A percentile compares a stretch with the other conserved stretches of the same genome.
Conservation (phyloP, 371 early-diverging fungal genomes). For the Mucor plumbeus region DNA sequence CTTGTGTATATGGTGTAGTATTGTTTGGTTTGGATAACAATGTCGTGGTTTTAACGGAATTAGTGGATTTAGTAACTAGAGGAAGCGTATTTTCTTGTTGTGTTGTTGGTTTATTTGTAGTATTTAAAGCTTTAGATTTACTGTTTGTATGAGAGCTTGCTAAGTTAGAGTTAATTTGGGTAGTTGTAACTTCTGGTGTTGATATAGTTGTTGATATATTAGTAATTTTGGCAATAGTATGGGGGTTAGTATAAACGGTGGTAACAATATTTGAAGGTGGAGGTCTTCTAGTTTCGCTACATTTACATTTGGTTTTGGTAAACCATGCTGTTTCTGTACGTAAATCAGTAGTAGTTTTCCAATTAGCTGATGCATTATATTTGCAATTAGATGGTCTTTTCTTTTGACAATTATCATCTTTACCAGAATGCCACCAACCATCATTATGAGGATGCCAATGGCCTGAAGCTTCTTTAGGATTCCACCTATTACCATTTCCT, state of each 20-base stretch:
- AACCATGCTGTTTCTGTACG: not conserved
- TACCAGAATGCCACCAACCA: conserved; percentile 1
- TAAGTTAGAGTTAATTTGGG: no score
- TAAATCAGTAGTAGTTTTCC: not conserved
- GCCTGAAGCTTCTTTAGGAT: not conserved
- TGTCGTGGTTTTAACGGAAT: no score
- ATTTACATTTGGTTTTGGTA: not conserved
- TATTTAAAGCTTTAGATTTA: no score
- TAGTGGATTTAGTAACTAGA: no score
- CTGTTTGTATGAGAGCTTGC: no score
- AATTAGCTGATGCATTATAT: not conserved
- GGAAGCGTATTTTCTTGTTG: no score
- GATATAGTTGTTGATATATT: not conserved
- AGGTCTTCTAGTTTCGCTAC: not conserved
- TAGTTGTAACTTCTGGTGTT: no score
- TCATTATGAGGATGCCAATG: not conserved
- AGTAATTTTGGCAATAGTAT: not conserved
- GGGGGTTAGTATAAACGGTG: not conserved
- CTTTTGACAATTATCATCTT: not conserved
- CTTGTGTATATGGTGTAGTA: no score
- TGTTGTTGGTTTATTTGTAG: not conserved
- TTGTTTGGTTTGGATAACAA: no score
- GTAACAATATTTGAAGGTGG: not conserved
- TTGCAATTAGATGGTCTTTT: not conserved
- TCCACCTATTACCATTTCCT: not conserved